Evolutionary conservation across 139 green algal genomes (phyloP).

Genomic region (Pleodorina starrii): DNA sequence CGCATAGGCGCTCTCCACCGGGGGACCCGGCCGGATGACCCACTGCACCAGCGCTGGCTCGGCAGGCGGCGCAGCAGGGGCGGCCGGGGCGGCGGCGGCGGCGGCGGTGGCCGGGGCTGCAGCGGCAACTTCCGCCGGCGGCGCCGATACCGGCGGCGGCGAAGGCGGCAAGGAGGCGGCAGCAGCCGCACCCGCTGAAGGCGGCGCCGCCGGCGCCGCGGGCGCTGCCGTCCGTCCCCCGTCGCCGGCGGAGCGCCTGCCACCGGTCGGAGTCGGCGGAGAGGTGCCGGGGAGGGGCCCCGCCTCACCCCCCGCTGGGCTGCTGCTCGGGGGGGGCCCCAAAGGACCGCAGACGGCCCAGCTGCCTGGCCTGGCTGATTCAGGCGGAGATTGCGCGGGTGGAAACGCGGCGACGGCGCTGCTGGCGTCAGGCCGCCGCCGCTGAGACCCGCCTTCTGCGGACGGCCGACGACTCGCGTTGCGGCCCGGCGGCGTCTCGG

Average conservation of each 20-base stretch:
- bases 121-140: neutral
- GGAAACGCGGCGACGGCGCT: neutral
- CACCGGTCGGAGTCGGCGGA: neutral
- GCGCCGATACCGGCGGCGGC: neutral
- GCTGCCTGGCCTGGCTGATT: too few relatives aligned
- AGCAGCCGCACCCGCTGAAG: neutral
- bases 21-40: slow-evolving; percentile 18
- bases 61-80: neutral
- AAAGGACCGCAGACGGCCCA: too few relatives aligned
- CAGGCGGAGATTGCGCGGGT: too few relatives aligned
- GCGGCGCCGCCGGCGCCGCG: neutral
- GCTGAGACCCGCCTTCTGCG: neutral
- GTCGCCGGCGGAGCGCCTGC: neutral
- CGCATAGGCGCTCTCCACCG: slow-evolving; percentile 37
- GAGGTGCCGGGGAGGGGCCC: too few relatives aligned
- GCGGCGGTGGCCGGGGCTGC: neutral
- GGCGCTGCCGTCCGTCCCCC: neutral
- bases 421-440: neutral
- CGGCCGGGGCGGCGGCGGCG: neutral
- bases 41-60: neutral
- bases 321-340: neutral
- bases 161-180: neutral
- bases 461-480: neutral
- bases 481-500: neutral
- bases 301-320: too few relatives aligned